A percentile compares a stretch with the other conserved stretches of the same genome.
Evolutionary conservation across 345 rosid species (phyloP).

Genomic region (Lepidium sativum): DNA sequence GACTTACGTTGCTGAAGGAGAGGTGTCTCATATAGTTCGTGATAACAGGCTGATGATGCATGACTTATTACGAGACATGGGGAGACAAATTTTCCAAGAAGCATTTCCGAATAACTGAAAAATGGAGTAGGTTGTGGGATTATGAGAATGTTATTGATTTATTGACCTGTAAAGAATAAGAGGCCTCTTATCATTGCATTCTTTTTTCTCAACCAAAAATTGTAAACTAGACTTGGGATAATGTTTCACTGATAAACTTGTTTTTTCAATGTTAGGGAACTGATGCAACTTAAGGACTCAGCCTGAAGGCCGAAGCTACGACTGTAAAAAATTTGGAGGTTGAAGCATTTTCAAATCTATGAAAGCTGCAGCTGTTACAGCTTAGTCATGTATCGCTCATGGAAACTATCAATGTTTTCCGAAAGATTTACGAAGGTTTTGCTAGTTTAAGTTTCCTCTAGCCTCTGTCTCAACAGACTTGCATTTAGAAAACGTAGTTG

Average conservation of each 20-base stretch:
- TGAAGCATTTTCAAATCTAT: neutral
- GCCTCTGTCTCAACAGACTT: neutral
- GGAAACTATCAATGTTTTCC: constrained; percentile 1
- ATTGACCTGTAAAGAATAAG: constrained; percentile 4
- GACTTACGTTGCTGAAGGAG: too few relatives aligned
- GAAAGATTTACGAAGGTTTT: neutral
- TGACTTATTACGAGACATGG: too few relatives aligned
- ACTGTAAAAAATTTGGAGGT: neutral
- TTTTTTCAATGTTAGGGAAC: constrained; percentile 15
- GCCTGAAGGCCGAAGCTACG: neutral
- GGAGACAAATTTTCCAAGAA: constrained; percentile 4
- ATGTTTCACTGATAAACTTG: neutral
- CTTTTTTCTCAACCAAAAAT: neutral
- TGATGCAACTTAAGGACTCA: neutral
- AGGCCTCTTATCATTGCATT: neutral
- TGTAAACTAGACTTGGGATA: neutral
- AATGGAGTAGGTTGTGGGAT: constrained; percentile 25
- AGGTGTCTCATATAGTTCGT: too few relatives aligned
- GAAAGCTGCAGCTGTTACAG: neutral
- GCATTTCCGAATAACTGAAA: neutral
- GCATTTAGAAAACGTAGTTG: neutral
- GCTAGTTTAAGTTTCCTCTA: neutral
- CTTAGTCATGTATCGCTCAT: neutral
- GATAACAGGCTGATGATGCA: too few relatives aligned
- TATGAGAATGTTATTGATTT: neutral